Percentiles rank a stretch among this genome's conserved stretches.
Evolutionary conservation across 192 early-diverging fungal species (phyloP).

Genomic region (Oehlia diaphana): DNA sequence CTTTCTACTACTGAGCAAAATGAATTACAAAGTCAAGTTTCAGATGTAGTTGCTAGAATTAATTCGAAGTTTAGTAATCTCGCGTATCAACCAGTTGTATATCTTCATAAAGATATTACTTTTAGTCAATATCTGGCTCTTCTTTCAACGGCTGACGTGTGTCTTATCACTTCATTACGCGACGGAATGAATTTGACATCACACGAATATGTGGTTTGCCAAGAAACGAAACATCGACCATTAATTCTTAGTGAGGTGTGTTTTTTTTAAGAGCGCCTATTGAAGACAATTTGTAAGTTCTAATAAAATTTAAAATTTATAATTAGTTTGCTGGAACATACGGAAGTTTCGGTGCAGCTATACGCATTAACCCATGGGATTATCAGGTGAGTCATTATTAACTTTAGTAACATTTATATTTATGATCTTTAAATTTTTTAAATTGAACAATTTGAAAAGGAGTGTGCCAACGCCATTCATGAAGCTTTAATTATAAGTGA

Average conservation of each 20-base stretch:
- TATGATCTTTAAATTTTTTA: neutral
- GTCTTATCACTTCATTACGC: slow-evolving; percentile 86
- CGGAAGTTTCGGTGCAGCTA: slow-evolving; percentile 79
- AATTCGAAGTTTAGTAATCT: slow-evolving; percentile 91
- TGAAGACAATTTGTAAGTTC: neutral
- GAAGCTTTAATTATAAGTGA: slow-evolving; percentile 80
- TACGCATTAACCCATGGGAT: slow-evolving; percentile 98
- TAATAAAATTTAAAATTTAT: neutral
- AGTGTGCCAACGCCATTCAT: slow-evolving; percentile 87
- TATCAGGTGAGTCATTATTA: slow-evolving; percentile 41
- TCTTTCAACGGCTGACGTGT: slow-evolving; percentile 82
- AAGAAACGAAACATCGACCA: slow-evolving; percentile 77
- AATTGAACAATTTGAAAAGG: slow-evolving; percentile 35
- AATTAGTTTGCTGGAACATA: slow-evolving; percentile 91
- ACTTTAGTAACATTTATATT: neutral
- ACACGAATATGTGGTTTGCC: slow-evolving; percentile 93
- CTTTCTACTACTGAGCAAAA: slow-evolving; percentile 90
- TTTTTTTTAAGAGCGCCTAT: neutral
- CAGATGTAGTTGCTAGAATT: slow-evolving; percentile 88
- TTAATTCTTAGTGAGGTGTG: slow-evolving; percentile 84
- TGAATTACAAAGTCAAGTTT: slow-evolving; percentile 81
- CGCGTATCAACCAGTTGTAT: slow-evolving; percentile 88
- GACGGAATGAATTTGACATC: slow-evolving; percentile 98
- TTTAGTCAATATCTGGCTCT: slow-evolving; percentile 89
- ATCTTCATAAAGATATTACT: slow-evolving; percentile 89